A percentile compares a stretch with the other conserved stretches of the same genome.
Conservation (phyloP, 768 basidiomycete species). For the Rhizopogon vinicolor region DNA sequence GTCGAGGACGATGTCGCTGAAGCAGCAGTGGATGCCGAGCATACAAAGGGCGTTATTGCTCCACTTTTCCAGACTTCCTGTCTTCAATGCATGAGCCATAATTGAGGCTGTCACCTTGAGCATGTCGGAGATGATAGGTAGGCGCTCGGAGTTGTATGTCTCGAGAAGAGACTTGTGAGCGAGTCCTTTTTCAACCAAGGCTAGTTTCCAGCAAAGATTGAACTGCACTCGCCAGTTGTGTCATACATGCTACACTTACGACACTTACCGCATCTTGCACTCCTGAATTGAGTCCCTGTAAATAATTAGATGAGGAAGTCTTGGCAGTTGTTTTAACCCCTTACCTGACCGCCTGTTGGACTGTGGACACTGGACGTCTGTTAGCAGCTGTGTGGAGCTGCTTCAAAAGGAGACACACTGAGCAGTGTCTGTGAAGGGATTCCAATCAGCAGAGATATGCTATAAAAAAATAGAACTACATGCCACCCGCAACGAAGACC, state of each 20-base stretch:
- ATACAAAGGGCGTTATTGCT: too few species aligned
- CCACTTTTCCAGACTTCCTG: too few species aligned
- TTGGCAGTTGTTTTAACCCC: neutral
- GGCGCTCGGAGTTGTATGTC: constrained; percentile 27
- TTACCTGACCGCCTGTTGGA: constrained; percentile 18
- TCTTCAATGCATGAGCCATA: too few species aligned
- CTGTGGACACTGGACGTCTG: constrained; percentile 11
- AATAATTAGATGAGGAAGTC: too few species aligned
- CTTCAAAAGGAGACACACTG: constrained; percentile 5
- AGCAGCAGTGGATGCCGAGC: too few species aligned
- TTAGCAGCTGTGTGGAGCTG: neutral
- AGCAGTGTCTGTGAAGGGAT: constrained; percentile 14
- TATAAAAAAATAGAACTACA: neutral
- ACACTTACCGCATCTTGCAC: constrained; percentile 13
- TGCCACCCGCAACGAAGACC: constrained; percentile 11
- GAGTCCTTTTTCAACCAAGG: constrained; percentile 21
- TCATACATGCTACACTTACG: neutral
- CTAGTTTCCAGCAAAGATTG: constrained; percentile 33
- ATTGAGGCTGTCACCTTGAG: constrained; percentile 11
- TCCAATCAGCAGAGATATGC: neutral
- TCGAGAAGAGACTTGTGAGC: constrained; percentile 21
- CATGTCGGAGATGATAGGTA: constrained; percentile 33
- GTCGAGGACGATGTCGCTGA: too few species aligned
- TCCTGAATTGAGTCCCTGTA: constrained; percentile 11
- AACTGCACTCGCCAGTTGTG: constrained; percentile 6